Conservation (phyloP, 768 basidiomycete species). For the Nevesoporus exiguus region DNA sequence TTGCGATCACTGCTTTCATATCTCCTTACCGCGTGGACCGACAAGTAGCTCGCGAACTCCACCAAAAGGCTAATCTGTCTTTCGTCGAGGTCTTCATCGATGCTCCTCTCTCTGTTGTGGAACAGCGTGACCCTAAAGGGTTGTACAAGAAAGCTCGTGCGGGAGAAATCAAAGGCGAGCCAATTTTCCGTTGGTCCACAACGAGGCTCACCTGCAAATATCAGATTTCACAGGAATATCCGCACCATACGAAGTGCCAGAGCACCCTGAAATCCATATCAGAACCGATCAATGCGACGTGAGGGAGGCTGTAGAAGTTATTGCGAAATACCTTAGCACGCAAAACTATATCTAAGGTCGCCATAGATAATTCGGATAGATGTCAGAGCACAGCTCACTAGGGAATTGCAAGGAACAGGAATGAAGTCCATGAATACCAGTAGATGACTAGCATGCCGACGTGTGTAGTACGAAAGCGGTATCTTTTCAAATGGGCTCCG, state of each 20-base stretch:
- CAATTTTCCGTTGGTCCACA: not conserved
- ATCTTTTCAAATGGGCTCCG: conserved; percentile 21
- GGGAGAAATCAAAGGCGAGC: conserved; percentile 90
- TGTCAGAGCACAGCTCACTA: conserved; percentile 7
- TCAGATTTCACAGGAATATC: conserved; percentile 97
- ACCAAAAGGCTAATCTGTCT: conserved; percentile 64
- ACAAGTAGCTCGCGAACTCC: conserved; percentile 74
- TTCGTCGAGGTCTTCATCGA: conserved; percentile 97
- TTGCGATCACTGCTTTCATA: conserved; percentile 94
- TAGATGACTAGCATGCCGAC: conserved; percentile 18
- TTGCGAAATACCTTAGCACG: conserved; percentile 72
- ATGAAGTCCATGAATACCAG: conserved; percentile 11
- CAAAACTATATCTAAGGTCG: conserved; percentile 52
- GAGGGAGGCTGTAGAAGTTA: conserved; percentile 69
- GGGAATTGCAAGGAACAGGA: conserved; percentile 12
- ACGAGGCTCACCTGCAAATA: conserved; percentile 5
- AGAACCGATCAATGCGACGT: conserved; percentile 81
- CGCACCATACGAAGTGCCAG: conserved; percentile 92
- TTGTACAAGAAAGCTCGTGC: conserved; percentile 95
- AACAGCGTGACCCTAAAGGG: conserved; percentile 94
- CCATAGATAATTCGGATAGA: conserved; percentile 18
- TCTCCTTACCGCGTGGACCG: conserved; percentile 95
- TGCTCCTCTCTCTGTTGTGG: conserved; percentile 83
- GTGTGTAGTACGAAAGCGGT: conserved; percentile 2
- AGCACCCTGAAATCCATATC: conserved; percentile 86